Evolutionary conservation across 2,329 filamentous ascomycete species (phyloP), one percentile per base, ranked within the genome.

Genomic region (Xylaria sp.): DNA sequence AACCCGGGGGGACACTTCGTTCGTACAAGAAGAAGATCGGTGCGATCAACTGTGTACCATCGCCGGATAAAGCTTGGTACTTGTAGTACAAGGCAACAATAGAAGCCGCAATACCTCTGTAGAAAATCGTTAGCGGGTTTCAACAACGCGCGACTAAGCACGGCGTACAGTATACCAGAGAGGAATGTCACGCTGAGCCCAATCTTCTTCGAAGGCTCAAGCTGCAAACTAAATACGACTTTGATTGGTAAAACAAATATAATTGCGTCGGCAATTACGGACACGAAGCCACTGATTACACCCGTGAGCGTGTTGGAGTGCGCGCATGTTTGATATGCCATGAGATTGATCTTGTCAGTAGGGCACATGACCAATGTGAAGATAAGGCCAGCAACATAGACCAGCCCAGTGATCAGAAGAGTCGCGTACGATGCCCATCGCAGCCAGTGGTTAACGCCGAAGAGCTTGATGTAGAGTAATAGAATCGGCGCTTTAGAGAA

Each of bases 161-260:
- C 13, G 10, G 60, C 54, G 6, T 51, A 60, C 54, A 66, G 10
- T 35, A 66, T 44, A 44, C 63, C 63, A 8, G 63, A 60, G n/a
- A 66, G 32, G n/a, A 66, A 66, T 18, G 44, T 40, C 23, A 66
- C 18, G 12, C 29, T 37, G 18, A 66, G 63, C 21, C 63, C 57
- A 29, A 66, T 66, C 12, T 61, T 66, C 57, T 66, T 66, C 12
- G 63, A 60, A 9, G 21, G 51, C 35, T 60, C 47, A 3, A 66
- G 55, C 5, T 66, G 29, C 4, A 66, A n/a, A 13, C 27, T 12
- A 5, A 51, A 32, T 23, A 66, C 53, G 25, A 60, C n/a, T 16
- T 37, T 47, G 29, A 66, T 60, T 5, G 63, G 63, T 18, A 66
- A 6, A 32, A 60, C 1, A 32, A 66, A 66, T 4, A 66, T 66